Evolutionary conservation across 768 basidiomycete genomes (phyloP).

Genomic region (Mrakia gelida): DNA sequence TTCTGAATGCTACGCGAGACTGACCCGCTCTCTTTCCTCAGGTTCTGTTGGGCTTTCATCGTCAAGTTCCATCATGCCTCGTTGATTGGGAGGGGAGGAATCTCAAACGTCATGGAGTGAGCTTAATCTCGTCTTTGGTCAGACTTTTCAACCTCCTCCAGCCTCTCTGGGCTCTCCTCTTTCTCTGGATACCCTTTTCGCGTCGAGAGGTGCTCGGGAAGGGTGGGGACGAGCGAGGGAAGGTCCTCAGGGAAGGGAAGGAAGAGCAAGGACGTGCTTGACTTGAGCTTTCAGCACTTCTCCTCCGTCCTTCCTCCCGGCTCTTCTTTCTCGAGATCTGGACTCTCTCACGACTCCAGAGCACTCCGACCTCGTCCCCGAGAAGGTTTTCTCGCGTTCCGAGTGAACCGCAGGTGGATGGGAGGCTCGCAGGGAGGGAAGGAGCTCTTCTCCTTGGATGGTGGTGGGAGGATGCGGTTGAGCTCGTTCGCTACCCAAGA

Average conservation of each 20-base stretch:
- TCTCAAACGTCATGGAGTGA: constrained; percentile 30
- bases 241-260: neutral
- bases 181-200: neutral
- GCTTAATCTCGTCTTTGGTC: neutral
- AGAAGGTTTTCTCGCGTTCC: neutral
- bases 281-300: neutral
- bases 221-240: neutral
- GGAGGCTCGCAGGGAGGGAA: neutral
- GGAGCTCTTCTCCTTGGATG: neutral
- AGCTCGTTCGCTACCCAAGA: neutral
- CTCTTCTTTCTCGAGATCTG: neutral
- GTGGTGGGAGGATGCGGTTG: neutral
- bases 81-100: constrained; percentile 25
- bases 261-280: neutral
- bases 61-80: constrained; percentile 26
- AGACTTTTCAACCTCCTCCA: too few relatives aligned
- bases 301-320: neutral
- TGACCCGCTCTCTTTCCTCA: neutral
- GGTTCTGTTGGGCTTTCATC: constrained; percentile 32
- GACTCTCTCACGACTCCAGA: neutral
- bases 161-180: neutral
- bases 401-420: neutral
- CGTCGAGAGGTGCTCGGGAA: neutral
- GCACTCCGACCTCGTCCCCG: neutral
- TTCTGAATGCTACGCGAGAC: too few relatives aligned